phyloP scores from a whole-genome alignment of 2,329 filamentous ascomycete species.

The Paecilomyces sp. region DNA sequence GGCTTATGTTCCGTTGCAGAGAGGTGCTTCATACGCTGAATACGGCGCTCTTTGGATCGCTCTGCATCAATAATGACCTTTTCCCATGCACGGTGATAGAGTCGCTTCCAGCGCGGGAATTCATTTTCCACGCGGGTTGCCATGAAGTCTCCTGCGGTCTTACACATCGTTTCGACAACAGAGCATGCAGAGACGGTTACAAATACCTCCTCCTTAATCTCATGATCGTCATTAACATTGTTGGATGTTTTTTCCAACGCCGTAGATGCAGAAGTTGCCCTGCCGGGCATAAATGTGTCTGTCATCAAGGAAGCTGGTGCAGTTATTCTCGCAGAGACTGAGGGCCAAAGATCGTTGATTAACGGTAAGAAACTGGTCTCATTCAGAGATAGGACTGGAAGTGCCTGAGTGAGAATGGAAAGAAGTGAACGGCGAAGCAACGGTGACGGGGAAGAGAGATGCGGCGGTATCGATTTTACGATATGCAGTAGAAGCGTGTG shows the following conservation, averaged over 20 bases:
- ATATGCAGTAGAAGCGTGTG: constrained; percentile 79
- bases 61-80: constrained; percentile 31
- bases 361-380: constrained; percentile 82
- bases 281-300: constrained; percentile 37
- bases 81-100: constrained; percentile 33
- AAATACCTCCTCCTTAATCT: constrained; percentile 33
- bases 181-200: constrained; percentile 64
- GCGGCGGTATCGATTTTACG: constrained; percentile 76
- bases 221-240: constrained; percentile 12
- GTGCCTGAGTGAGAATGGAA: constrained; percentile 64
- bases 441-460: constrained; percentile 78
- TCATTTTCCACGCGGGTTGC: constrained; percentile 65
- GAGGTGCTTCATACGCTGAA: constrained; percentile 10
- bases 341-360: constrained; percentile 85
- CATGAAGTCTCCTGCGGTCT: constrained; percentile 73
- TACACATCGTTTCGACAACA: constrained; percentile 62
- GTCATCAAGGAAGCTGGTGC: not conserved
- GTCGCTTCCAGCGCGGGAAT: constrained; percentile 42
- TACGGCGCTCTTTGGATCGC: constrained; percentile 25
- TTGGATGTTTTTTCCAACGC: constrained; percentile 30
- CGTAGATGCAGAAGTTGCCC: constrained; percentile 45
- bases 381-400: constrained; percentile 64
- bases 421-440: constrained; percentile 72
- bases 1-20: not conserved
- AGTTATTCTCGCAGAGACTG: constrained; percentile 45